Base-by-base conservation (phyloP, 768 basidiomycete species). In the Crepidotus variabilis region DNA sequence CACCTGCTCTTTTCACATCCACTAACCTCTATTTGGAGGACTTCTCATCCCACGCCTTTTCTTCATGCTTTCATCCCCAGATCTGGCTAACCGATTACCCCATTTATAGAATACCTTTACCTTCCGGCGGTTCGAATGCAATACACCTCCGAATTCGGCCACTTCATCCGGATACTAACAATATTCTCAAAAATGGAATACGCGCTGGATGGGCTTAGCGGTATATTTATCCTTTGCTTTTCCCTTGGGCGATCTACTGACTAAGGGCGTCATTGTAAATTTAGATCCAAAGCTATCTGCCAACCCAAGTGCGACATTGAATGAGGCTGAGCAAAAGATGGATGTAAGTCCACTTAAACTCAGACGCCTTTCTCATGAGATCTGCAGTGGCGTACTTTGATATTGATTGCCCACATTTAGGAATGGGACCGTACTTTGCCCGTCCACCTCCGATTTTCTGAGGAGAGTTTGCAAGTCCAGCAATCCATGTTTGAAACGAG, bases 401-500 rank as follows among this genome's bases (percentile, higher is more conserved):
- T 53, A 54, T 47, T 51, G 55, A 54, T 54, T 48, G 33, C 32
- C n/a, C 22, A 45, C 9, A 48, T 49, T 50, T 59, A 88, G 85
- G 77, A 77, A 62, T 93, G 90, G 90, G 74, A 73, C 23, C 72
- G 73, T 21, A 81, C 81, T 34, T 80, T 92, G n/a, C 84, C 91
- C 10, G 81, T 85, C 43, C 80, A 86, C 63, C 80, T 93, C 47
- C 81, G 78, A 7, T 92, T 88, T 64, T 85, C 80, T 21, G 83
- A 87, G 47, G 81, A 87, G 62, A 90, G 79, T 65, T 69, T 91
- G 18, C 75, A 77, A 60, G 81, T 85, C 18, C 88, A 92, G 61
- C 73, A 84, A 59, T 80, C 83, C 16, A 88, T 90, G 82, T 87
- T 91, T 61, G 89, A 90, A 65, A 91, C 90, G 20, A 83, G 81